These are phyloP conservation scores for Nicotiana rustica DNA, from an alignment of 305 asterid genomes.

Conservation along the genomic window DNA sequence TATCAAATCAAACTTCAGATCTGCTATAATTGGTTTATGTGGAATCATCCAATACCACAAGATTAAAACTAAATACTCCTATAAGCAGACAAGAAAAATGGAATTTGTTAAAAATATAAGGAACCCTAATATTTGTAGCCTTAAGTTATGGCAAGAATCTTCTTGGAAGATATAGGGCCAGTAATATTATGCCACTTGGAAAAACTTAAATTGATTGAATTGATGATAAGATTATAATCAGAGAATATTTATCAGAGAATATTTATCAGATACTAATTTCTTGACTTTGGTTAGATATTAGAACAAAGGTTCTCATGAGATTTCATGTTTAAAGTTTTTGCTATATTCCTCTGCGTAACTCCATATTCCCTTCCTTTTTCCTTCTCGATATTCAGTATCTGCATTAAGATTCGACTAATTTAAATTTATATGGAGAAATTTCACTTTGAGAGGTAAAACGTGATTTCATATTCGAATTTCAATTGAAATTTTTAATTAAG, in stretches of 20 bases:
- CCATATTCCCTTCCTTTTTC: not conserved
- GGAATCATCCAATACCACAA: slow-evolving; percentile 33
- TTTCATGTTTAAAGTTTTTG: not conserved
- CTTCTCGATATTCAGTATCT: no score
- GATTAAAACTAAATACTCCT: slow-evolving; percentile 26
- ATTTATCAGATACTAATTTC: not conserved
- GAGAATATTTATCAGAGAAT: not conserved
- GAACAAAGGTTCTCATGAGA: slow-evolving; percentile 24
- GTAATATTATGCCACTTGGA: not conserved
- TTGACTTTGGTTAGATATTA: slow-evolving; percentile 33
- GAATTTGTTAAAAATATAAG: not conserved
- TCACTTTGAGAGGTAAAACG: no score
- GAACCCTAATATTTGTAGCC: not conserved
- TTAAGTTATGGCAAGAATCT: slow-evolving; percentile 16
- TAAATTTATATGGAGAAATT: no score
- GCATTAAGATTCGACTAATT: no score
- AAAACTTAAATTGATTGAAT: not conserved
- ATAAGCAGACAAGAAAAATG: not conserved
- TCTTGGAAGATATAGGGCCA: slow-evolving; percentile 22
- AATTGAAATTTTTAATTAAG: no score
- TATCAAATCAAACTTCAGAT: not conserved
- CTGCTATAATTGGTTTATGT: slow-evolving; percentile 23
- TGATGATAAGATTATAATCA: slow-evolving; percentile 27
- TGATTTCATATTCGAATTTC: no score
- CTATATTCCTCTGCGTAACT: not conserved